phyloP scores from a whole-genome alignment of 345 rosid species.

The Crucihimalaya himalaica region DNA sequence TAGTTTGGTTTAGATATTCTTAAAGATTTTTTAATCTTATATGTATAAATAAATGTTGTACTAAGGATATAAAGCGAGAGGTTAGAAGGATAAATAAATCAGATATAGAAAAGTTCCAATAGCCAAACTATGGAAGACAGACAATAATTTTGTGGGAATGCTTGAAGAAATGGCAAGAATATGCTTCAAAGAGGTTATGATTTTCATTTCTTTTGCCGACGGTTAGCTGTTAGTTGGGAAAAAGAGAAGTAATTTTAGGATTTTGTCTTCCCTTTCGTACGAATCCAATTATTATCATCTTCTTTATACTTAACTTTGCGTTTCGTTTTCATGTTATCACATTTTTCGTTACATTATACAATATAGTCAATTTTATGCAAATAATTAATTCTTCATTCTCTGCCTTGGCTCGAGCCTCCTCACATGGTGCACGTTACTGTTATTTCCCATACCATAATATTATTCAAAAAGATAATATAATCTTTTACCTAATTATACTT shows the following conservation, averaged over 20 bases:
- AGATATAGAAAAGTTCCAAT: neutral
- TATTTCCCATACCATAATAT: conserved; percentile 18
- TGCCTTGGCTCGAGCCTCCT: conserved; percentile 13
- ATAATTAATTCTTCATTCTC: conserved; percentile 18
- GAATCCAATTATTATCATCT: conserved; percentile 20
- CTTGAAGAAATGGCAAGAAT: conserved; percentile 35
- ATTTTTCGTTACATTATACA: neutral
- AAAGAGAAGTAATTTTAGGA: neutral
- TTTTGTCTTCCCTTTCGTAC: neutral
- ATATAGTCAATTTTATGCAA: conserved; percentile 7
- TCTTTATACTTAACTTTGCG: conserved; percentile 27
- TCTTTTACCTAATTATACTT: neutral
- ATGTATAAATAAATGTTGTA: neutral
- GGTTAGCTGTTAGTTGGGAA: neutral
- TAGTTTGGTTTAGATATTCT: too few relatives aligned
- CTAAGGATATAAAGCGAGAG: neutral
- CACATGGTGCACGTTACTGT: conserved; percentile 40
- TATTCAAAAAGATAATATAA: neutral
- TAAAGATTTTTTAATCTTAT: too few relatives aligned
- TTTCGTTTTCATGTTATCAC: conserved; percentile 26
- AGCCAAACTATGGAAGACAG: neutral
- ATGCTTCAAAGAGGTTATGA: conserved; percentile 17
- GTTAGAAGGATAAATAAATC: neutral
- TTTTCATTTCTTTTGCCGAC: conserved; percentile 16
- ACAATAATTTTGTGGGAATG: conserved; percentile 6